Percentiles rank a stretch among this genome's conserved stretches.
Evolutionary conservation across 495 filamentous ascomycete species (phyloP).

Genomic region (Margaritispora aquatica): DNA sequence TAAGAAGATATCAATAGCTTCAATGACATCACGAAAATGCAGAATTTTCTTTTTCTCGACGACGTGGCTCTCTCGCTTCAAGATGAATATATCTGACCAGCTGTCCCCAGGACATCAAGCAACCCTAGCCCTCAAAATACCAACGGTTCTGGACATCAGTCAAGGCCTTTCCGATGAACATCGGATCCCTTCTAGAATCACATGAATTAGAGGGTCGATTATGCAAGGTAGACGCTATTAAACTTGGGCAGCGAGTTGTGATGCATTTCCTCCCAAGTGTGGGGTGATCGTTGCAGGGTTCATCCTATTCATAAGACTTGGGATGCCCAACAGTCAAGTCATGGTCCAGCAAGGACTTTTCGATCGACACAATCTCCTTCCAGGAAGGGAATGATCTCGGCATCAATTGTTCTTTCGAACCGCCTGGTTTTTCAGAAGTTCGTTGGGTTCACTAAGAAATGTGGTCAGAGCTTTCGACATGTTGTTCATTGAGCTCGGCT

Average conservation of each 20-base stretch:
- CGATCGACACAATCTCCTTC: not conserved
- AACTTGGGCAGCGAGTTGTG: slow-evolving; percentile 2
- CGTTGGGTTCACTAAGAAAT: not conserved
- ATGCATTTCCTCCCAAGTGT: slow-evolving; percentile 1
- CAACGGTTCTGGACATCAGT: not conserved
- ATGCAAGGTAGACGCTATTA: not conserved
- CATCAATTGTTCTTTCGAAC: not conserved
- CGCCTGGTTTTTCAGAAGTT: not conserved
- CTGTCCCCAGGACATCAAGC: not conserved
- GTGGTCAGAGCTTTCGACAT: not conserved
- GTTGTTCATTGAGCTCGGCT: not conserved
- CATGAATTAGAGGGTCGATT: not conserved
- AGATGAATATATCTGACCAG: not conserved
- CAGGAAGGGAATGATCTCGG: not conserved
- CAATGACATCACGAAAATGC: slow-evolving; percentile 11
- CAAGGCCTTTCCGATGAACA: not conserved
- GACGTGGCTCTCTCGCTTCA: not conserved
- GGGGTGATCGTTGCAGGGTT: not conserved
- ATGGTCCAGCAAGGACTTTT: not conserved
- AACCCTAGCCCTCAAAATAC: not conserved
- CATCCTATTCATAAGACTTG: not conserved
- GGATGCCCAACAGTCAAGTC: not conserved
- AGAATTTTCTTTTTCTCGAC: slow-evolving; percentile 22
- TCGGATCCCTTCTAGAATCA: not conserved
- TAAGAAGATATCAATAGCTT: slow-evolving; percentile 5